Base-by-base conservation (phyloP, 2,329 filamentous ascomycete species). In the Botrytis cinerea region DNA sequence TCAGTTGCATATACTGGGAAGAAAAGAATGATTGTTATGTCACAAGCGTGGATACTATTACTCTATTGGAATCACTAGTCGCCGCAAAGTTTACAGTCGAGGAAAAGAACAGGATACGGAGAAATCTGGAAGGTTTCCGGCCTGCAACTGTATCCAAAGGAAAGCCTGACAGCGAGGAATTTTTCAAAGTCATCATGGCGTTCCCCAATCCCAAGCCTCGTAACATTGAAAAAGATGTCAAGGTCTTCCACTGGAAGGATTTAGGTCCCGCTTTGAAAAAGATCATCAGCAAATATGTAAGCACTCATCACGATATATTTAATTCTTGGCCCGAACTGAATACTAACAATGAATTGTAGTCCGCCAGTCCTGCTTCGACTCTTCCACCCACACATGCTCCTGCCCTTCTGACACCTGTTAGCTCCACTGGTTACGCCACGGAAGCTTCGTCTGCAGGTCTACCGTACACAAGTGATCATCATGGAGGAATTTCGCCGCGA, bases 161-260 rank as follows among this genome's bases (percentile, higher is more conserved):
- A 73, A 97, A 97, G 83, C 81, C 90, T 1, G 95, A 98, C 74
- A 97, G 93, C 81, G 95, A 98, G 82, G 94, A 97, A 72, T 98
- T 98, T 83, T 98, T 98, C 90, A 98, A 98, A 85, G 88, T 98
- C 79, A 98, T 99, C 84, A 99, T 99, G 96, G 93, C 90, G 1
- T 98, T 98, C 81, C 94, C 94, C 20, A 93, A 92, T 75, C 96
- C 96, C 2, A 98, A 98, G 83, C 96, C 96, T 28, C 89, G 96
- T 75, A 98, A 98, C 81, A 99, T 99, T 77, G 96, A 98, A 85
- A 99, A 99, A 85, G 95, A 98, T 80, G 95, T 99, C 81, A 99
- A 99, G 84, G 96, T 98, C 20, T 99, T 98, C 80, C 92, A 94
- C 7, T 99, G 96, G 96, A 96, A 94, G 83, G 93, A 96, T 74